These are phyloP conservation scores for Pontederia crassipes DNA, from an alignment of 176 grass and related monocot species.

Conservation along the genomic window DNA sequence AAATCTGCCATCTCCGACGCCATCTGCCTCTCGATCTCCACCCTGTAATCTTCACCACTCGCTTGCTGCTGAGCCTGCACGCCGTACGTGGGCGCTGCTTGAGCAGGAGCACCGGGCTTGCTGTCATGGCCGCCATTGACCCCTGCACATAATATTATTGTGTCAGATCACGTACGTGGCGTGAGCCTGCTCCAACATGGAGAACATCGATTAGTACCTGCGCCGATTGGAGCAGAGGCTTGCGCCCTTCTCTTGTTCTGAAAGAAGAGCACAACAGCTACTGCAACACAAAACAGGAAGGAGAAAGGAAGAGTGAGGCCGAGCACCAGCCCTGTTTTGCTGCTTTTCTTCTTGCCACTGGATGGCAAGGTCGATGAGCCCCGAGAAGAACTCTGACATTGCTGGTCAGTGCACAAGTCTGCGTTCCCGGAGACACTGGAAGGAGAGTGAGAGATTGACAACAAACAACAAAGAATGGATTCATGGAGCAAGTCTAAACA, in stretches of 20 bases:
- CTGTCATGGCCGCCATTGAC: not conserved
- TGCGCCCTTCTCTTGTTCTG: not conserved
- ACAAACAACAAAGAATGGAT: too few species aligned
- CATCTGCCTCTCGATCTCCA: not conserved
- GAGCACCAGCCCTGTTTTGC: not conserved
- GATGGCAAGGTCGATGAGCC: not conserved
- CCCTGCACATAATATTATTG: not conserved
- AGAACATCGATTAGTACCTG: not conserved
- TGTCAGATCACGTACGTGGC: not conserved
- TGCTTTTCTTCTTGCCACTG: not conserved
- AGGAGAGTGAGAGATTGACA: not conserved
- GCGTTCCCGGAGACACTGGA: not conserved
- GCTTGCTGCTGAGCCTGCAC: not conserved
- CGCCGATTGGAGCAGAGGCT: not conserved
- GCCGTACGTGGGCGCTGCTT: not conserved
- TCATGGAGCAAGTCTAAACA: too few species aligned
- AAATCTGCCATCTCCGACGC: not conserved
- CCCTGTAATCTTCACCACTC: not conserved
- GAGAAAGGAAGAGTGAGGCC: not conserved
- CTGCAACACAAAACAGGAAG: not conserved
- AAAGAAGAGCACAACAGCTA: not conserved
- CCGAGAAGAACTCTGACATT: not conserved
- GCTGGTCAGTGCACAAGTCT: not conserved
- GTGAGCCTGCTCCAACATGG: not conserved
- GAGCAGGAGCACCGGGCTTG: not conserved